Evolutionary conservation across 495 filamentous ascomycete genomes (phyloP), one percentile per base, ranked within the genome.

Genomic region (Jackrogersella minutella): DNA sequence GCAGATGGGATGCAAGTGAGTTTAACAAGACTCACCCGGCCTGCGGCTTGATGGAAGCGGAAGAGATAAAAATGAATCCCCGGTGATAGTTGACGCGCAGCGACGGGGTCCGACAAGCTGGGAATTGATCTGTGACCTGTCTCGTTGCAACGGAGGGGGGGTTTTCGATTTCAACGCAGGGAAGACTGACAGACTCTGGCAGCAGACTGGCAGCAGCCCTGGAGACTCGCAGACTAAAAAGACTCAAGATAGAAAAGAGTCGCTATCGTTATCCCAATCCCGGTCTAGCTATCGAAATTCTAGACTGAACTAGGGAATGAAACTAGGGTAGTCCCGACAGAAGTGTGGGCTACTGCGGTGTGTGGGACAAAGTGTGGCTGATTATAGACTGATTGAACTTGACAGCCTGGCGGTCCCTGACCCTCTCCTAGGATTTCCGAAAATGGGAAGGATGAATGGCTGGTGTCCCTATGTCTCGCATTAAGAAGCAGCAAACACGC

Each of bases 381-480:
- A 46, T 69, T 39, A 36, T 26, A 21, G 47, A 44, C 26, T 10
- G 58, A 59, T 39, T n/a, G n/a, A 43, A 16, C 22, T 44, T 47
- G n/a, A 26, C 33, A 52, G 46, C 43, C 46, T 46, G 44, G 17
- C 17, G n/a, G n/a, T n/a, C n/a, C n/a, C n/a, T n/a, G n/a, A n/a
- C n/a, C n/a, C n/a, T n/a, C 58, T 43, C 37, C 50, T 69, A 53
- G 46, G 57, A 65, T 65, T 64, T 64, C 56, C 66, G 28, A 51
- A 65, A 33, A 37, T 60, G 60, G 56, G 60, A 64, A 26, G 60
- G 66, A 44, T 69, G 61, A 43, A 65, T 65, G 61, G 61, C 61
- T 61, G 61, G 61, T 58, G 66, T 46, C 52, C 57, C 56, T 69
- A 65, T 69, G 66, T 69, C 61, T 64, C 61, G 66, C 66, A 69